Conservation (phyloP, 192 early-diverging fungal species). For the Kappamyces sp. region DNA sequence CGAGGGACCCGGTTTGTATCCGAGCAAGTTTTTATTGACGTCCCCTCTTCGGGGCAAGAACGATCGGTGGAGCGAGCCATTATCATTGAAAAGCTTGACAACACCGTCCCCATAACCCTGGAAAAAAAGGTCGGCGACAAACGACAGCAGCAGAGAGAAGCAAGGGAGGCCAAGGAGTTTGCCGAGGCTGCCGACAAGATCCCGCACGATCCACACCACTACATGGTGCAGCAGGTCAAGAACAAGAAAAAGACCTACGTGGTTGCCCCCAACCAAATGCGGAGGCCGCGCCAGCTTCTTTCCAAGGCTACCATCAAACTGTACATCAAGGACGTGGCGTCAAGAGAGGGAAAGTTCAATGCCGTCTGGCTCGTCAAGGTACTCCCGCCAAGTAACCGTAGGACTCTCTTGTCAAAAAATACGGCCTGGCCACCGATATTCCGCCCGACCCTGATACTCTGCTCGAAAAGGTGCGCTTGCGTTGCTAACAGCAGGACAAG, state of each 20-base stretch:
- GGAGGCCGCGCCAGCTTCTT: conserved; percentile 52
- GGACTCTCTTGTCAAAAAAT: conserved; percentile 38
- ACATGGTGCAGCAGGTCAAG: conserved; percentile 38
- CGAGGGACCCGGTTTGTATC: conserved; percentile 45
- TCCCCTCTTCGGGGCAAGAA: conserved; percentile 4
- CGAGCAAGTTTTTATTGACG: conserved; percentile 43
- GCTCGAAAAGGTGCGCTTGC: conserved; percentile 12
- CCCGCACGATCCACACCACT: conserved; percentile 26
- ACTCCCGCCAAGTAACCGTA: conserved; percentile 13
- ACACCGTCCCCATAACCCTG: conserved; percentile 15
- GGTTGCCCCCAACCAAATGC: conserved; percentile 14
- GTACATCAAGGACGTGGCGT: conserved; percentile 60
- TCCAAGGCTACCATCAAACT: conserved; percentile 67
- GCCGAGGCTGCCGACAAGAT: conserved; percentile 3
- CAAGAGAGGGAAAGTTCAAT: conserved; percentile 62
- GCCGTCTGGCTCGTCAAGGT: conserved; percentile 71
- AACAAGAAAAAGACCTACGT: conserved; percentile 11
- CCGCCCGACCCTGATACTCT: conserved; percentile 16
- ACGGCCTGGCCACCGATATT: conserved; percentile 30
- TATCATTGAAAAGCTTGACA: conserved; percentile 11
- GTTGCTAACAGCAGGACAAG: too few relatives aligned
- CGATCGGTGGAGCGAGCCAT: conserved; percentile 10
- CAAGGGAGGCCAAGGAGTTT: background rate
- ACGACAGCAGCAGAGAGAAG: conserved; percentile 6
- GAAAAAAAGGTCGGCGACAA: conserved; percentile 18